Percentiles rank a stretch among this genome's conserved stretches.
Evolutionary conservation across 805 yeast species (phyloP).

Genomic region (Maudiozyma bulderi): DNA sequence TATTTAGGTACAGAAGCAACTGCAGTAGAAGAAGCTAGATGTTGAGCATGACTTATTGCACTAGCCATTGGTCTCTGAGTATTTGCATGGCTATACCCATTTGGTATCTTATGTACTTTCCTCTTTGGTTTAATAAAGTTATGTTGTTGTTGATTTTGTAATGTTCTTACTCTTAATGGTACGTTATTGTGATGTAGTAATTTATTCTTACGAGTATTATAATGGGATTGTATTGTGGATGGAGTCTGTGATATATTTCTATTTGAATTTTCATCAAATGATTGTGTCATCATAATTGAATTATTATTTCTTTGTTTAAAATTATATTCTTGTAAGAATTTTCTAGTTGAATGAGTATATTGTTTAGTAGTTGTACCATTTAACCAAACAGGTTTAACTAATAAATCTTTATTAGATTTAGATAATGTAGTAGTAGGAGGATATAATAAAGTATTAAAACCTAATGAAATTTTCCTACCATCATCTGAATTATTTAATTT

Average conservation of each 20-base stretch:
- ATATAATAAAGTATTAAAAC: background rate
- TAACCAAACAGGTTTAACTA: constrained; percentile 1
- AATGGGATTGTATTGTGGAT: background rate
- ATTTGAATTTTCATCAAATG: background rate
- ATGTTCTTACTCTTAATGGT: constrained; percentile 1
- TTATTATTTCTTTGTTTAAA: background rate
- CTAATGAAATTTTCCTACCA: background rate
- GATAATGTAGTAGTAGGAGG: background rate
- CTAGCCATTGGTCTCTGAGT: constrained; percentile 24
- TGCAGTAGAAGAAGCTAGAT: constrained; percentile 23
- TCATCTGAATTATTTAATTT: constrained; percentile 3
- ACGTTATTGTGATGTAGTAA: background rate
- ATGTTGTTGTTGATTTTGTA: background rate
- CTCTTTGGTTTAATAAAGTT: background rate
- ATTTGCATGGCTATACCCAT: constrained; percentile 15
- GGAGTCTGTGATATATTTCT: no score
- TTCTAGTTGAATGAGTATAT: background rate
- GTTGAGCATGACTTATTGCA: constrained; percentile 15
- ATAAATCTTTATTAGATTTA: background rate
- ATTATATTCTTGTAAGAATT: constrained; percentile 1
- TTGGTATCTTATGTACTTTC: constrained; percentile 7
- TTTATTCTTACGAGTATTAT: background rate
- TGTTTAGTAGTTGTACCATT: background rate
- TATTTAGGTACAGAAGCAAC: constrained; percentile 24
- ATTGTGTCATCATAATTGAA: background rate